Percentiles rank a stretch among this genome's conserved stretches.
phyloP scores from a whole-genome alignment of 2,329 filamentous ascomycete genomes.

The Sclerotinia minor region DNA sequence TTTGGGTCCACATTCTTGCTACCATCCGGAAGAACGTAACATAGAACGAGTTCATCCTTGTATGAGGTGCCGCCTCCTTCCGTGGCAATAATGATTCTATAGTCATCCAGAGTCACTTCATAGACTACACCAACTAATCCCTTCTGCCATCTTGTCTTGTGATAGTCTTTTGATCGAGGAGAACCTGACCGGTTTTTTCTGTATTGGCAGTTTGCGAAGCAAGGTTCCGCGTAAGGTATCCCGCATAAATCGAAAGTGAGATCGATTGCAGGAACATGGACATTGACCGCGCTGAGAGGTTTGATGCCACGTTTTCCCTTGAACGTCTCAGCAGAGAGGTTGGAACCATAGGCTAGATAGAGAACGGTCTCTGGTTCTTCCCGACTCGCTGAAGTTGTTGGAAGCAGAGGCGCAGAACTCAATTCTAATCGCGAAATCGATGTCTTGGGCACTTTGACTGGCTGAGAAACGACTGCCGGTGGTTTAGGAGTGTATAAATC shows the following conservation, averaged over 20 bases:
- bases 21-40: slow-evolving; percentile 64
- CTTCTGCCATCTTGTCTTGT: slow-evolving; percentile 69
- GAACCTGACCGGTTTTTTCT: slow-evolving; percentile 41
- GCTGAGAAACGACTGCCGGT: not conserved
- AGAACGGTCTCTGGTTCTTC: slow-evolving; percentile 56
- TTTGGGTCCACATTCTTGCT: slow-evolving; percentile 61
- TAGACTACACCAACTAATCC: slow-evolving; percentile 92
- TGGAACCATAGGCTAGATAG: slow-evolving; percentile 90
- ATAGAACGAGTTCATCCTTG: slow-evolving; percentile 77
- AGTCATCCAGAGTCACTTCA: slow-evolving; percentile 83
- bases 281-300: slow-evolving; percentile 78
- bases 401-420: slow-evolving; percentile 20
- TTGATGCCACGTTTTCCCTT: slow-evolving; percentile 73
- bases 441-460: not conserved
- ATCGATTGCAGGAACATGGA: slow-evolving; percentile 73
- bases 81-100: slow-evolving; percentile 80
- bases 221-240: slow-evolving; percentile 83
- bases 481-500: slow-evolving; percentile 2
- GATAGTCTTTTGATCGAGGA: slow-evolving; percentile 43
- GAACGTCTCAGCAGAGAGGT: slow-evolving; percentile 79
- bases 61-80: slow-evolving; percentile 89
- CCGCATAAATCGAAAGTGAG: slow-evolving; percentile 86
- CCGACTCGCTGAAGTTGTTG: slow-evolving; percentile 26
- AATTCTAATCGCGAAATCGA: slow-evolving; percentile 1
- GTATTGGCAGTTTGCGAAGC: slow-evolving; percentile 79